phyloP scores from a whole-genome alignment of 805 yeast species.

The Danielozyma ontarioensis region DNA sequence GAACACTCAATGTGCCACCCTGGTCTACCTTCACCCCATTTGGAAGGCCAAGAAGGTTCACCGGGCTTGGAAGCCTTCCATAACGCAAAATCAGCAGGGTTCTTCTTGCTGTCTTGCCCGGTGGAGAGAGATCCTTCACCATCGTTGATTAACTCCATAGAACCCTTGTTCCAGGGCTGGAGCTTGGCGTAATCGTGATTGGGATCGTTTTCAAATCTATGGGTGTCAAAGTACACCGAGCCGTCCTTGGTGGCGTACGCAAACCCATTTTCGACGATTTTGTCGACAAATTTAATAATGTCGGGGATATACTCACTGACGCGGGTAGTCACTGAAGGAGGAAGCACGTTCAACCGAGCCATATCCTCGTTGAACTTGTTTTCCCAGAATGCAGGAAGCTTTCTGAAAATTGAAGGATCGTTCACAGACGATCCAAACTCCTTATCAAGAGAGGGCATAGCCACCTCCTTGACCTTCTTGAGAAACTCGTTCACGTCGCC shows the following conservation, averaged over 20 bases:
- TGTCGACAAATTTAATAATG: slow-evolving; percentile 71
- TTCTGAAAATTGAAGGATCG: slow-evolving; percentile 79
- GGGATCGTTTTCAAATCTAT: slow-evolving; percentile 64
- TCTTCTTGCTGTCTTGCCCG: slow-evolving; percentile 56
- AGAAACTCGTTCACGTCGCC: slow-evolving; percentile 36
- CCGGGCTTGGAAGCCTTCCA: slow-evolving; percentile 98
- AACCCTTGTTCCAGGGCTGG: slow-evolving; percentile 97
- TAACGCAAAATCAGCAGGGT: slow-evolving; percentile 84
- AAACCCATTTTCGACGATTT: slow-evolving; percentile 72
- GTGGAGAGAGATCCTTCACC: slow-evolving; percentile 85
- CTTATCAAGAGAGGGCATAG: slow-evolving; percentile 67
- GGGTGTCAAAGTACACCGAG: slow-evolving; percentile 93
- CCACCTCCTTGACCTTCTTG: slow-evolving; percentile 60
- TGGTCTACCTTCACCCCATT: slow-evolving; percentile 97
- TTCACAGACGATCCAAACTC: slow-evolving; percentile 70
- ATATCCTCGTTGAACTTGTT: slow-evolving; percentile 78
- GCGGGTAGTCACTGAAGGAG: slow-evolving; percentile 83
- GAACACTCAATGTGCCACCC: slow-evolving; percentile 99
- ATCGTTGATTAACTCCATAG: slow-evolving; percentile 77
- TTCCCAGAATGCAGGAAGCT: slow-evolving; percentile 89
- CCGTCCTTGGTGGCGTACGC: slow-evolving; percentile 85
- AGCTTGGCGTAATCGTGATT: slow-evolving; percentile 88
- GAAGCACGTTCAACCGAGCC: slow-evolving; percentile 76
- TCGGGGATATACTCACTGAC: slow-evolving; percentile 96
- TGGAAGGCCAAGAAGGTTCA: slow-evolving; percentile 92